Evolutionary conservation across 2,329 filamentous ascomycete species (phyloP), one percentile per base, ranked within the genome.

Genomic region (Fusarium sp.): DNA sequence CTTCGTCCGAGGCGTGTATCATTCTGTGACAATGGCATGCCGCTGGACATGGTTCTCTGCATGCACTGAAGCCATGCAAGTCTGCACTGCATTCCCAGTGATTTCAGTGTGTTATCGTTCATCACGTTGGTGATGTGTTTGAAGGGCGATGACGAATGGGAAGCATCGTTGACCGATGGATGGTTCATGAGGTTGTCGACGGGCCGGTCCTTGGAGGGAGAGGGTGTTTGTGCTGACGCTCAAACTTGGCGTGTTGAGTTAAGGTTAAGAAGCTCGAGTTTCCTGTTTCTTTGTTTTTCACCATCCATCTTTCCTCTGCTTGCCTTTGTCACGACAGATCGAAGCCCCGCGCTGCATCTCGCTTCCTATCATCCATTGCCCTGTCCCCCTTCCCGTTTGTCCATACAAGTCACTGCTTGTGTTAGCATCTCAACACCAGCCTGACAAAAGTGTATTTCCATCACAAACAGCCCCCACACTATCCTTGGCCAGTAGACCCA

Each of bases 31-130:
- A n/a, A 64, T 35, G 44, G 33, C 43, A 40, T 44, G 50, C 19
- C 32, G 30, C 32, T 46, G 38, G 23, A 15, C 63, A 53, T 67
- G 44, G 46, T 46, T 54, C 46, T 40, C 56, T 65, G 63, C 65
- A 67, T 53, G 54, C 66, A 69, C 59, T 21, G 35, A 49, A 54
- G 40, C 54, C 43, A 37, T 60, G 49, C 49, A 69, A 43, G 25
- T 67, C 43, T 74, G 50, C 71, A 74, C 71, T 64, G 71, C 71
- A 64, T 71, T 61, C 49, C 53, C 44, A n/a, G 15, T 68, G 28
- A 38, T 53, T 74, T 62, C 56, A 46, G 71, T 64, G 71, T 28
- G 54, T 12, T n/a, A 28, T 58, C 67, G 71, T 73, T 74, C 71
- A 71, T 49, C 19, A 32, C 37, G 40, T 40, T 53, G 43, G 23